A percentile compares a stretch with the other conserved stretches of the same genome.
phyloP scores from a whole-genome alignment of 768 basidiomycete species.

The Chlorophyllum brunneum region DNA sequence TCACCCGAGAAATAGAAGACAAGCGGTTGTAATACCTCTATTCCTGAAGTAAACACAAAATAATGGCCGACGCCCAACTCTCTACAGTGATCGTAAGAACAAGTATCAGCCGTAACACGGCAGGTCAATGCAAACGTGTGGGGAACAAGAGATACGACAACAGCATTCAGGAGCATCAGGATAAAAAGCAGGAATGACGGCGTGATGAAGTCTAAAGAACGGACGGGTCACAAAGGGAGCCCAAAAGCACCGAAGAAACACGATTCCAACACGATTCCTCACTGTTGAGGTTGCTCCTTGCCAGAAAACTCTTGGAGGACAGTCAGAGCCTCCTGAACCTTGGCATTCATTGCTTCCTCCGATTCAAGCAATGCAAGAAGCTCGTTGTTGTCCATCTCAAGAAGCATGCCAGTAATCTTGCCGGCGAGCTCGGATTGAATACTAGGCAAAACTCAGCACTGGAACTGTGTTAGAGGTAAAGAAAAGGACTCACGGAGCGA shows the following conservation, averaged over 20 bases:
- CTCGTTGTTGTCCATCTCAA: slow-evolving; percentile 98
- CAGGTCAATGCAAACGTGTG: neutral
- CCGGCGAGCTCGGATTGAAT: slow-evolving; percentile 92
- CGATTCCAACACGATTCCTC: slow-evolving; percentile 13
- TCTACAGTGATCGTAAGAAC: slow-evolving; percentile 30
- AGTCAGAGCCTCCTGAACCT: slow-evolving; percentile 87
- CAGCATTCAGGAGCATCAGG: slow-evolving; percentile 33
- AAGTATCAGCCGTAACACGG: slow-evolving; percentile 18
- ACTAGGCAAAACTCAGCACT: slow-evolving; percentile 30
- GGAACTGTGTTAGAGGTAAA: slow-evolving; percentile 14
- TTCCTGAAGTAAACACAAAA: slow-evolving; percentile 50
- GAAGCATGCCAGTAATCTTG: slow-evolving; percentile 97
- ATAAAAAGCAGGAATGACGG: slow-evolving; percentile 27
- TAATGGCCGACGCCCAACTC: slow-evolving; percentile 51
- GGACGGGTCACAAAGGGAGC: slow-evolving; percentile 45
- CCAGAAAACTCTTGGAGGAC: slow-evolving; percentile 83
- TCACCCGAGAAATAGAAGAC: slow-evolving; percentile 15
- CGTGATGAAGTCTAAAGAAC: slow-evolving; percentile 29
- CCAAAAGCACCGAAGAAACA: slow-evolving; percentile 19
- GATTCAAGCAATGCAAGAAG: slow-evolving; percentile 85
- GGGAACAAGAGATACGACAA: slow-evolving; percentile 25
- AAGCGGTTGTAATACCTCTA: slow-evolving; percentile 57
- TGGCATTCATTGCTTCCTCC: slow-evolving; percentile 77
- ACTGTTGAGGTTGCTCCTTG: slow-evolving; percentile 22
- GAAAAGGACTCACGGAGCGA: slow-evolving; percentile 57